Evolutionary conservation across 768 basidiomycete genomes (phyloP).

Genomic region (Pulveroboletus sp.): DNA sequence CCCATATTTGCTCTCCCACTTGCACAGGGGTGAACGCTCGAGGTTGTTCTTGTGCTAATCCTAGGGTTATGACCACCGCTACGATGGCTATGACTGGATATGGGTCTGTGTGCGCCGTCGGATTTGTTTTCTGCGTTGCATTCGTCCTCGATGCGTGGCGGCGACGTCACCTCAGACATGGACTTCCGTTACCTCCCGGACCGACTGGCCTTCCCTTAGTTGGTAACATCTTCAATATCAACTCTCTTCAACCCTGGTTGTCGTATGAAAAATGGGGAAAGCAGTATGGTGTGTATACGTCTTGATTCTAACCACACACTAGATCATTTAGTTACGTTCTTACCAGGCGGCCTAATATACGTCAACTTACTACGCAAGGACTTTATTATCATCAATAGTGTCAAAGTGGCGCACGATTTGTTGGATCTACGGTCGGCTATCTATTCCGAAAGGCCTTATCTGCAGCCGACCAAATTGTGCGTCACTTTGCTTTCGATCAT

Average conservation of each 20-base stretch:
- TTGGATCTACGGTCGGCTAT: conserved; percentile 24
- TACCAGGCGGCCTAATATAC: conserved; percentile 24
- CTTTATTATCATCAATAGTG: conserved; percentile 25
- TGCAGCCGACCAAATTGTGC: conserved; percentile 19
- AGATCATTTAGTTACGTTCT: not conserved
- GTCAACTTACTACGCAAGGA: conserved; percentile 25
- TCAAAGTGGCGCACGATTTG: conserved; percentile 19
- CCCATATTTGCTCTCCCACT: no score
- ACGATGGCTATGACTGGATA: not conserved
- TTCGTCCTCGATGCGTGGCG: conserved; percentile 15
- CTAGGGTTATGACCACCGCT: no score
- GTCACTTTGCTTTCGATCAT: not conserved
- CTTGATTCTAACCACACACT: not conserved
- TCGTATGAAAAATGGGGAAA: conserved; percentile 33
- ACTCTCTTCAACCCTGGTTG: conserved; percentile 26
- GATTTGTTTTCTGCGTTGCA: conserved; percentile 2
- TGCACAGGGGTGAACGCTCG: not conserved
- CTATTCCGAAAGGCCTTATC: conserved; percentile 26
- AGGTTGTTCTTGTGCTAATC: not conserved
- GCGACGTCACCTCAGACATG: conserved; percentile 5
- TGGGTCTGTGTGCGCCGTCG: conserved; percentile 1
- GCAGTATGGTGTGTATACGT: conserved; percentile 23
- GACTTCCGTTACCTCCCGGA: conserved; percentile 42
- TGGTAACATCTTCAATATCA: conserved; percentile 21
- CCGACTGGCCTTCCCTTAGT: conserved; percentile 42